A percentile compares a stretch with the other conserved stretches of the same genome.
phyloP scores from a whole-genome alignment of 345 rosid species.

The Lagerstroemia speciosa region DNA sequence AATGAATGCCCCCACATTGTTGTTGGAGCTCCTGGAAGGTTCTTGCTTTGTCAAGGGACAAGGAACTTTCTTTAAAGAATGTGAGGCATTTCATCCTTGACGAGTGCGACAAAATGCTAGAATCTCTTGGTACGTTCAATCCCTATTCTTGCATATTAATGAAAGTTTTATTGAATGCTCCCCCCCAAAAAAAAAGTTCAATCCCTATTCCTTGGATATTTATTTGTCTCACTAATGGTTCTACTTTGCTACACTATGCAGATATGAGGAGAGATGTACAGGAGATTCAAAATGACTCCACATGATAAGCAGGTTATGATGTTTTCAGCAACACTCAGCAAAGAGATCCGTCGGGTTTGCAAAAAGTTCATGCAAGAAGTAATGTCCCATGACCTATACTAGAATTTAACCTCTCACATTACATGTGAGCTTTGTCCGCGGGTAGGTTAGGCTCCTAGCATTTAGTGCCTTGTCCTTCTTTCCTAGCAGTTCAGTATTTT shows the following conservation, averaged over 20 bases:
- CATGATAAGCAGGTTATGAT: conserved; percentile 99
- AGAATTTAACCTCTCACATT: conserved; percentile 45
- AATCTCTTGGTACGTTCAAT: conserved; percentile 77
- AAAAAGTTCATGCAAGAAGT: conserved; percentile 99
- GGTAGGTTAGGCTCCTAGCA: neutral
- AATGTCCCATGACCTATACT: conserved; percentile 62
- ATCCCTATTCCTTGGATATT: neutral
- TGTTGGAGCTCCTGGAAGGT: conserved; percentile 96
- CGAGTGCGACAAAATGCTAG: conserved; percentile 99
- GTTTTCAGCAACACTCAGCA: conserved; percentile 99
- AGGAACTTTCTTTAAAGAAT: conserved; percentile 91
- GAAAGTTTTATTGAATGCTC: too few species aligned
- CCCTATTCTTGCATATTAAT: too few species aligned
- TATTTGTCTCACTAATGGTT: neutral
- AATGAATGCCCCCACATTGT: conserved; percentile 98
- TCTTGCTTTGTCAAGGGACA: conserved; percentile 78
- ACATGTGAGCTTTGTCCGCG: conserved; percentile 29
- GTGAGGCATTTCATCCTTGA: conserved; percentile 98
- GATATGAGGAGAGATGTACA: conserved; percentile 98
- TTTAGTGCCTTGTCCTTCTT: neutral
- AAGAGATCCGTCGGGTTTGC: conserved; percentile 99
- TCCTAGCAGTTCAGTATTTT: neutral
- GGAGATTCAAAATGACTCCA: conserved; percentile 97
- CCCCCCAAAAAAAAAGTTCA: too few species aligned
- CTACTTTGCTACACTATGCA: conserved; percentile 16